phyloP scores from a whole-genome alignment of 345 rosid species.

The Aquilaria malaccensis region DNA sequence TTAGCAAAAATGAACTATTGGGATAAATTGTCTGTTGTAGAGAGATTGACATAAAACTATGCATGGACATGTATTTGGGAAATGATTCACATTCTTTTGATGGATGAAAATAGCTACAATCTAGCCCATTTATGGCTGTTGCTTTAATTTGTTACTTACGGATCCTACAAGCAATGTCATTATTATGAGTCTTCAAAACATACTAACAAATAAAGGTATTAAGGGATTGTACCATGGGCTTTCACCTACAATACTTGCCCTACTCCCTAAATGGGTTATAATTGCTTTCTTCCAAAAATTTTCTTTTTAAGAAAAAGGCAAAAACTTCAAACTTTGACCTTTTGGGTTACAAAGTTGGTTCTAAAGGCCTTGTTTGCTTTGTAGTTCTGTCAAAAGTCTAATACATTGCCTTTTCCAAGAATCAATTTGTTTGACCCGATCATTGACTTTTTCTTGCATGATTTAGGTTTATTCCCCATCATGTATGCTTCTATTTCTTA shows the following conservation, averaged over 20 bases:
- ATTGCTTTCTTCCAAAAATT: slow-evolving; percentile 21
- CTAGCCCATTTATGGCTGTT: neutral
- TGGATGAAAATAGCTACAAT: slow-evolving; percentile 7
- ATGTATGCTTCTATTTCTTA: no score
- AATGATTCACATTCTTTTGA: neutral
- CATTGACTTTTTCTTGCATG: no score
- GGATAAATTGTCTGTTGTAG: no score
- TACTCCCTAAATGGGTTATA: slow-evolving; percentile 98
- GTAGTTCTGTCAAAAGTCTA: no score
- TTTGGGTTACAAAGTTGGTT: no score
- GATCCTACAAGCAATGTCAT: slow-evolving; percentile 61
- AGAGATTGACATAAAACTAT: no score
- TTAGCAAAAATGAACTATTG: no score
- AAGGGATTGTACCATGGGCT: slow-evolving; percentile 91
- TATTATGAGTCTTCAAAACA: slow-evolving; percentile 53
- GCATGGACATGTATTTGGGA: neutral
- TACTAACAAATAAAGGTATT: slow-evolving; percentile 61
- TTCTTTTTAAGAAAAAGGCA: neutral
- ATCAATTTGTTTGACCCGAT: no score
- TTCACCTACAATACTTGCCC: slow-evolving; percentile 86
- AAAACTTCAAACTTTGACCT: neutral
- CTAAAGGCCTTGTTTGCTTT: no score
- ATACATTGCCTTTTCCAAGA: no score
- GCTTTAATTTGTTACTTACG: slow-evolving; percentile 5
- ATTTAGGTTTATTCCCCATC: no score